Percentiles rank a stretch among this genome's conserved stretches.
Conservation (phyloP, 257 asterid genomes). For the Linderniella brevidens region DNA sequence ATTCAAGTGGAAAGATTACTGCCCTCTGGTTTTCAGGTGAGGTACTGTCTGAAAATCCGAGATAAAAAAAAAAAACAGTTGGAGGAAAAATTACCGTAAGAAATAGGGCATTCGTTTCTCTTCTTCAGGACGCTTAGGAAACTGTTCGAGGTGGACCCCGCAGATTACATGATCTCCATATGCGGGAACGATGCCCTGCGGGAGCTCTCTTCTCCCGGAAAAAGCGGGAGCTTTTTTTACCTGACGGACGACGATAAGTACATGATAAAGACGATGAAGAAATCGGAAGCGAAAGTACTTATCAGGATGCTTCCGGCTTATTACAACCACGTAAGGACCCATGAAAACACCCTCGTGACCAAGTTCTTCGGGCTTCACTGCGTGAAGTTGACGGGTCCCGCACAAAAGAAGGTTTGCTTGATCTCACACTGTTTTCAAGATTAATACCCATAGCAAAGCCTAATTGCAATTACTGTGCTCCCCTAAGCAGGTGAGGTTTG, state of each 20-base stretch:
- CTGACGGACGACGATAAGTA: conserved; percentile 77
- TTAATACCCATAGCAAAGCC: background rate
- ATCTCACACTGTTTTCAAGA: background rate
- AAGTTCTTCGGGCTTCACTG: conserved; percentile 84
- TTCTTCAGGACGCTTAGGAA: conserved; percentile 68
- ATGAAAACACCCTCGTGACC: conserved; percentile 64
- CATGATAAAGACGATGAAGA: conserved; percentile 93
- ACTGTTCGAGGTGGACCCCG: conserved; percentile 83
- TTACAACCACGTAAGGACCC: conserved; percentile 64
- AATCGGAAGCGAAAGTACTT: conserved; percentile 87
- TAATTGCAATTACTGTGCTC: background rate
- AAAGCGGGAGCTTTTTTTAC: conserved; percentile 94
- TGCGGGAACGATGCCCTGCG: conserved; percentile 89
- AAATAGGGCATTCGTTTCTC: conserved; percentile 4
- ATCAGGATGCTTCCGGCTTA: conserved; percentile 82
- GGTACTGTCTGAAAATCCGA: conserved; percentile 11
- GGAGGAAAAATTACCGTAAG: too few species aligned
- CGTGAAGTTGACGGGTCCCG: conserved; percentile 70
- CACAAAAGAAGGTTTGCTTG: conserved; percentile 61
- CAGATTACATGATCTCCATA: conserved; percentile 89
- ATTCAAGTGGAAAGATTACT: conserved; percentile 89
- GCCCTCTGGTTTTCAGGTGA: conserved; percentile 85
- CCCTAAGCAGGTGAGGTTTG: conserved; percentile 62
- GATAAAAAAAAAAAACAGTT: background rate
- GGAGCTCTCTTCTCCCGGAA: conserved; percentile 95